Conservation (phyloP, 805 yeast genomes). For the Teunomyces cretensis region DNA sequence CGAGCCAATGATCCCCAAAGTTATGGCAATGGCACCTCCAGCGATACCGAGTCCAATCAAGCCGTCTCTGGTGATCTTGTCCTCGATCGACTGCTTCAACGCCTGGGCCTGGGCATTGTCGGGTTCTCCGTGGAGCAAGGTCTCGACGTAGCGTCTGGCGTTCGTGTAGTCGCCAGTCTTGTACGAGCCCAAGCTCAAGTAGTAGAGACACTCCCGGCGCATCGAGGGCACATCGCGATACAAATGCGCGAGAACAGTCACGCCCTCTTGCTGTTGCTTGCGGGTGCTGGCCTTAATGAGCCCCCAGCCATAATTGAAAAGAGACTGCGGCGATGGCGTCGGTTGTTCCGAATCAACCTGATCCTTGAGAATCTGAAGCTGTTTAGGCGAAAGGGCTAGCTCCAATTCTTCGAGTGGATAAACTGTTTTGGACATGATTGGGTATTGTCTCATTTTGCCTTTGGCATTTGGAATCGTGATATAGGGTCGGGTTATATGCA, state of each 20-base stretch:
- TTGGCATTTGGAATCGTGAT: not conserved
- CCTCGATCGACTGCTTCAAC: conserved; percentile 75
- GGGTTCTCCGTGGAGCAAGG: conserved; percentile 77
- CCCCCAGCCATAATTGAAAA: conserved; percentile 97
- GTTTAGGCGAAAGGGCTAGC: conserved; percentile 66
- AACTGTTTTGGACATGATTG: conserved; percentile 5
- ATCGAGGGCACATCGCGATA: conserved; percentile 78
- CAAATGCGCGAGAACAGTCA: conserved; percentile 65
- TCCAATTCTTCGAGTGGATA: conserved; percentile 43
- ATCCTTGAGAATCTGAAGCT: conserved; percentile 69
- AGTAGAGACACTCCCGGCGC: conserved; percentile 86
- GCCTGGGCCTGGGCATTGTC: conserved; percentile 74
- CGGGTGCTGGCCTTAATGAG: conserved; percentile 67
- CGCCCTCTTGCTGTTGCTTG: conserved; percentile 74
- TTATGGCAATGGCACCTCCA: conserved; percentile 82
- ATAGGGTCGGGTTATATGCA: not conserved
- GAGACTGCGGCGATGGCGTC: conserved; percentile 74
- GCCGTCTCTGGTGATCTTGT: conserved; percentile 82
- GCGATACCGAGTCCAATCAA: conserved; percentile 84
- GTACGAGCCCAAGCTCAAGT: conserved; percentile 81
- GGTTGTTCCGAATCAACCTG: conserved; percentile 84
- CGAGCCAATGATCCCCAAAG: conserved; percentile 60
- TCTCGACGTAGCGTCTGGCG: conserved; percentile 82
- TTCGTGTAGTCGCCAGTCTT: conserved; percentile 85
- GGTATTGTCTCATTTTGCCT: not conserved